phyloP scores from a whole-genome alignment of 805 yeast species.

The Yarrowia alimentaria region DNA sequence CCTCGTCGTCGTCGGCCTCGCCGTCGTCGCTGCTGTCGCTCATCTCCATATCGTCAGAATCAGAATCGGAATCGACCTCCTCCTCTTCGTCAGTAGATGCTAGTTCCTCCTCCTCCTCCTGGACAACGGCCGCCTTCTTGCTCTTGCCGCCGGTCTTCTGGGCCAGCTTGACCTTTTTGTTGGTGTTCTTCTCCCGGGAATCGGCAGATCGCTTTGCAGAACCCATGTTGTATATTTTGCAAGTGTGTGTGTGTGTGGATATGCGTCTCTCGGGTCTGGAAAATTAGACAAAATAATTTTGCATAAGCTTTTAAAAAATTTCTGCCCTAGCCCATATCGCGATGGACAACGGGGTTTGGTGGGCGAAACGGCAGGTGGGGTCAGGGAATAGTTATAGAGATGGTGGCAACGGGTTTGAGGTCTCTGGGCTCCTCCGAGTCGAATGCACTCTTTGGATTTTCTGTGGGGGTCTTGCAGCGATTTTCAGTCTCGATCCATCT shows the following conservation, averaged over 20 bases:
- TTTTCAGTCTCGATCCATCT: too few relatives aligned
- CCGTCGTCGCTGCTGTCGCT: conserved; percentile 27
- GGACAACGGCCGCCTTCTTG: conserved; percentile 9
- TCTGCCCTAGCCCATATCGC: conserved; percentile 21
- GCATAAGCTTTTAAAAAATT: conserved; percentile 18
- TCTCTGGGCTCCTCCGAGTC: too few relatives aligned
- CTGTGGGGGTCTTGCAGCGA: too few relatives aligned
- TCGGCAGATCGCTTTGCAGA: conserved; percentile 26
- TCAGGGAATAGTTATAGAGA: too few relatives aligned
- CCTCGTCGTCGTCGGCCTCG: conserved; percentile 32
- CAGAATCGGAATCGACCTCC: conserved; percentile 27
- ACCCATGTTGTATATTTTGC: conserved; percentile 11
- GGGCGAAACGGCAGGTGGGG: too few relatives aligned
- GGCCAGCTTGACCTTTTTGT: background rate
- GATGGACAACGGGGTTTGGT: too few relatives aligned
- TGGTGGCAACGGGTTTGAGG: too few relatives aligned
- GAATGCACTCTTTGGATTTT: too few relatives aligned
- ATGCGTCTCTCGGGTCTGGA: conserved; percentile 7
- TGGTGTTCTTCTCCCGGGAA: conserved; percentile 11
- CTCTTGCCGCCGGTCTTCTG: conserved; percentile 1
- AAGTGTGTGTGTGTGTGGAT: conserved; percentile 1
- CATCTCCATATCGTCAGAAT: conserved; percentile 22
- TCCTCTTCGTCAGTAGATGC: conserved; percentile 25
- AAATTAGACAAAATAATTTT: conserved; percentile 16
- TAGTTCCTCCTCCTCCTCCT: conserved; percentile 14